Base-by-base conservation (phyloP, 2,329 filamentous ascomycete species). In the Chrysoporthe austroafricana region DNA sequence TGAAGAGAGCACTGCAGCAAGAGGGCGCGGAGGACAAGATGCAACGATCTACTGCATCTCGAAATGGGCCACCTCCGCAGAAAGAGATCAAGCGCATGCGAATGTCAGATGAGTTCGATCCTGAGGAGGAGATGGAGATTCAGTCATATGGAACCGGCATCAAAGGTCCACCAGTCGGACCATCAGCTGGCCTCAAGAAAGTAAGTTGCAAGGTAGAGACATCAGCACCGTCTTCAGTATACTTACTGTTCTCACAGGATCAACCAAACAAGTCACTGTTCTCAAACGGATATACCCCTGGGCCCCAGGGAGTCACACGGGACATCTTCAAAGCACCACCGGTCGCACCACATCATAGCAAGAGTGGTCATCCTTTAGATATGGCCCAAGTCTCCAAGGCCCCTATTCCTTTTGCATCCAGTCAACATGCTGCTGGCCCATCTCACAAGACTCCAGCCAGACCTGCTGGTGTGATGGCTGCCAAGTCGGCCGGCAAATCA, bases 321-420 rank as follows among this genome's bases (percentile, higher is more conserved):
- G 82, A 87, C 73, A 78, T 91, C 66, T 90, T 90, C 83, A 91
- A 90, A 78, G 81, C 86, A 8, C 88, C 87, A 7, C 88, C 87
- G 18, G 85, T 91, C 62, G 89, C 87, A 16, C 83, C 84, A 26
- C 91, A 93, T 73, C 90, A 92, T 71, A 86, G 88, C 73, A 90
- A 91, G 76, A 80, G 85, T 3, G 84, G 82, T 1, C 90, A 94
- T 73, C 91, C 91, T 1, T 82, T 94, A 74, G 93, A 96, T 73
- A 94, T 95, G 88, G 88, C 91, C n/a, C 92, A 95, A 75, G 90
- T 95, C 69, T 92, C 93, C 8, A 97, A 91, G 79, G 92, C 89
- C n/a, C 89, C 91, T 39, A 97, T 97, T 72, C 92, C 93, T 2
- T 97, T 97, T 75, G 93, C 93, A 7, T 87, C 94, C 26, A 88